Evolutionary conservation across 805 yeast species (phyloP), one percentile per base, ranked within the genome.

Genomic region (Starmerella ratchasimensis): DNA sequence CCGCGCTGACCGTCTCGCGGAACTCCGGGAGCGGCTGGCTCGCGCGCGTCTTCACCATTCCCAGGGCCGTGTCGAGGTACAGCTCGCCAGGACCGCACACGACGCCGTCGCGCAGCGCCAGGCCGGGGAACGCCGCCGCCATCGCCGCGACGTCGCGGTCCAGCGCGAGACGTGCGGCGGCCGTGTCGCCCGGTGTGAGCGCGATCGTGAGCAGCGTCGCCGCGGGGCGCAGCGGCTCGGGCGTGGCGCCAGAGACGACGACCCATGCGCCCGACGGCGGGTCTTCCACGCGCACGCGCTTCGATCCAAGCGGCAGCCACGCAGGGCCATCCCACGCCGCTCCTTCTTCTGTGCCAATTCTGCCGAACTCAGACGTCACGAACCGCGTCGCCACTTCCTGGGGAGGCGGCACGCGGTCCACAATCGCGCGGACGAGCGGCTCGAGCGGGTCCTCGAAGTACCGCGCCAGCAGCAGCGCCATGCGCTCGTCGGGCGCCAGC

Each of bases 41-140:
- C 2, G 83, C 78, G 71, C 36, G 76, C 79, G n/a, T n/a, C 9
- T 3, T 13, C 65, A 17, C 69, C 71, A 0, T 78, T 68, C 49
- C 62, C 28, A 90, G 57, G 18, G 80, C 60, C 48, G 90, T 80
- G 56, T 90, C 97, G 58, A 90, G 55, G 52, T 81, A 82, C 14
- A 88, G 50, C 52, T 90, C 97, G 5, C 98, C 98, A 8, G 82
- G 71, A 0, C 90, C 95, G 20, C 75, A 51, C 0, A 90, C 55
- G 1, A 75, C 74, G 54, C 83, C 94, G 1, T 13, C 16, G 68
- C 72, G n/a, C 80, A 62, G 16, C 67, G 67, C 26, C 74, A 64
- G 3, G 84, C 77, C 8, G 78, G 67, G 52, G 81, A 86, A 1
- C 19, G 4, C 8, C n/a, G n/a, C n/a, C n/a, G n/a, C n/a, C n/a